These are phyloP conservation scores for Nakazawaea populi DNA, from an alignment of 805 yeast genomes.

Conservation along the genomic window DNA sequence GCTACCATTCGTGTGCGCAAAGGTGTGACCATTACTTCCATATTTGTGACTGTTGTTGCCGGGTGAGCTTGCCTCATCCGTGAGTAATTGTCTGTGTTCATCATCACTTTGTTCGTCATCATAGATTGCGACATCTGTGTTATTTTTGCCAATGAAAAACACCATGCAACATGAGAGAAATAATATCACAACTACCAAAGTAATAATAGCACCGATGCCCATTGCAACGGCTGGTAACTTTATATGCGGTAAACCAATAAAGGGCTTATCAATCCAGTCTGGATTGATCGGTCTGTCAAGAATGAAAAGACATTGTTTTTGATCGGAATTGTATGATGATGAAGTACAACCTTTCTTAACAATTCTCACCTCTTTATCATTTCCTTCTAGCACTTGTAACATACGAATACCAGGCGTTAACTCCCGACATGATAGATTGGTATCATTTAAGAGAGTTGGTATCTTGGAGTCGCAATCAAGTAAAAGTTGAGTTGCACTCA, in stretches of 20 bases:
- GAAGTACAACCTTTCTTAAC: constrained; percentile 58
- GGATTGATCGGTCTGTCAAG: constrained; percentile 66
- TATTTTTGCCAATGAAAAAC: constrained; percentile 23
- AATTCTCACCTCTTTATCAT: constrained; percentile 52
- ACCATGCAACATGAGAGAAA: constrained; percentile 30
- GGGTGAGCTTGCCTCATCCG: neutral
- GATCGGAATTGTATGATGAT: constrained; percentile 15
- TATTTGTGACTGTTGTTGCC: neutral
- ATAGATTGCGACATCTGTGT: constrained; percentile 1
- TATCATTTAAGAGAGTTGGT: constrained; percentile 36
- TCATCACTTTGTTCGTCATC: neutral
- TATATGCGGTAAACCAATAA: constrained; percentile 43
- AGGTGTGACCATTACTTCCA: constrained; percentile 1
- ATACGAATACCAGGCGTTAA: constrained; percentile 30
- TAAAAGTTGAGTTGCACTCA: constrained; percentile 40
- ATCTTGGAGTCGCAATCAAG: constrained; percentile 41
- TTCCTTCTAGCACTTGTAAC: constrained; percentile 39
- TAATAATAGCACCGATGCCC: constrained; percentile 60
- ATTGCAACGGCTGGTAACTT: constrained; percentile 65
- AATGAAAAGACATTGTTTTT: constrained; percentile 49
- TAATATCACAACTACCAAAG: constrained; percentile 37
- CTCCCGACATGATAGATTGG: constrained; percentile 38
- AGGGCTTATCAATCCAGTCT: constrained; percentile 44
- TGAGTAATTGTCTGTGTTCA: neutral
- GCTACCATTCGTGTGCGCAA: neutral